These are phyloP conservation scores for Panus rudis DNA, from an alignment of 768 basidiomycete species.

Conservation along the genomic window DNA sequence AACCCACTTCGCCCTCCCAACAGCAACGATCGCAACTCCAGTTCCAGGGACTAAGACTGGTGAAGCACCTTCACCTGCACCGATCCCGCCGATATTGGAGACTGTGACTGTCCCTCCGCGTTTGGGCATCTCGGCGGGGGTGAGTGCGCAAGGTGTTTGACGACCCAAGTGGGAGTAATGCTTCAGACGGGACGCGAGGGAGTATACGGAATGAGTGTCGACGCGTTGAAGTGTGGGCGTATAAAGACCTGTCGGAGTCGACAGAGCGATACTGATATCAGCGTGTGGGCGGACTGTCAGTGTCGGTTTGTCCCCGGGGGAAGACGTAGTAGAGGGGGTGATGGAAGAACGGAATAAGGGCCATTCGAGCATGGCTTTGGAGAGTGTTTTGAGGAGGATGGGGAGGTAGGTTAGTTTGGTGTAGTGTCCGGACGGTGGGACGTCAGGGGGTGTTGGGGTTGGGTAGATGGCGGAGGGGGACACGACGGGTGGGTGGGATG, in stretches of 20 bases:
- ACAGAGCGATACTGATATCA: conserved; percentile 72
- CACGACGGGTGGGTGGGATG: conserved; percentile 26
- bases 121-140: conserved; percentile 62
- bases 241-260: conserved; percentile 78
- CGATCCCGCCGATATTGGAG: conserved; percentile 79
- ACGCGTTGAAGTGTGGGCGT: conserved; percentile 62
- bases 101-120: conserved; percentile 76
- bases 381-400: conserved; percentile 75
- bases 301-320: conserved; percentile 43
- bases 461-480: conserved; percentile 35
- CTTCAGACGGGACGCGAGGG: conserved; percentile 52
- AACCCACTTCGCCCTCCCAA: conserved; percentile 73
- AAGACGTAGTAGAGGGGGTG: conserved; percentile 28
- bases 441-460: conserved; percentile 30
- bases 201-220: conserved; percentile 50
- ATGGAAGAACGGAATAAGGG: conserved; percentile 77
- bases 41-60: conserved; percentile 79
- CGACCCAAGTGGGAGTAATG: conserved; percentile 61
- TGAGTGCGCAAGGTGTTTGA: conserved; percentile 57
- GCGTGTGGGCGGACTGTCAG: conserved; percentile 67
- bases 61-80: conserved; percentile 57
- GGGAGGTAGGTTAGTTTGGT: conserved; percentile 75
- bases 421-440: conserved; percentile 52
- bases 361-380: conserved; percentile 77
- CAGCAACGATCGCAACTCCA: conserved; percentile 78